Evolutionary conservation across 345 rosid species (phyloP).

Genomic region (Firmiana major): DNA sequence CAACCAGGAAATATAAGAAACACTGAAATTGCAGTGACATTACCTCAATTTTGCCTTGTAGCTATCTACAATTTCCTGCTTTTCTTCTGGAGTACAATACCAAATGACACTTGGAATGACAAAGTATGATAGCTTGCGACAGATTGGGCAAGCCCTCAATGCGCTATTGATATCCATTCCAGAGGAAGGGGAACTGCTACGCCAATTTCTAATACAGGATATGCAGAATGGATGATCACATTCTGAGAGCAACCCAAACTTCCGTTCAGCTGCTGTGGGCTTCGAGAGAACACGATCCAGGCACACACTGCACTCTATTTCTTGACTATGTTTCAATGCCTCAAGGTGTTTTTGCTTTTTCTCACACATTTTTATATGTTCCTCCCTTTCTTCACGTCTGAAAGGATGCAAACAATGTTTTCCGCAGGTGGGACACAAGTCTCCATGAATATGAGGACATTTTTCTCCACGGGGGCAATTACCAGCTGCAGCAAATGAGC

Average conservation of each 20-base stretch:
- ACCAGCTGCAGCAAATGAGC: slow-evolving; percentile 90
- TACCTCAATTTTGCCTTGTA: slow-evolving; percentile 92
- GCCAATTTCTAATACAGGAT: slow-evolving; percentile 79
- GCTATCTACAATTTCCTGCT: slow-evolving; percentile 65
- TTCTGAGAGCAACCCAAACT: slow-evolving; percentile 88
- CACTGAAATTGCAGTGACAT: not conserved
- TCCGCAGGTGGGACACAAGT: slow-evolving; percentile 75
- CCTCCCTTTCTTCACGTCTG: slow-evolving; percentile 73
- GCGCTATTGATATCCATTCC: slow-evolving; percentile 86
- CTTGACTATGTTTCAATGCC: slow-evolving; percentile 52
- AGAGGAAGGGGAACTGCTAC: slow-evolving; percentile 68
- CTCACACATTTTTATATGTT: slow-evolving; percentile 65
- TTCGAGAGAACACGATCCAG: slow-evolving; percentile 68
- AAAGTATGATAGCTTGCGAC: slow-evolving; percentile 92
- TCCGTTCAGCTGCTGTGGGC: slow-evolving; percentile 56
- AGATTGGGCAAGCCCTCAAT: slow-evolving; percentile 85
- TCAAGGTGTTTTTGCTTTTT: slow-evolving; percentile 61
- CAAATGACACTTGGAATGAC: slow-evolving; percentile 94
- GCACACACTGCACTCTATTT: slow-evolving; percentile 69
- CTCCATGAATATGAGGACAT: slow-evolving; percentile 90
- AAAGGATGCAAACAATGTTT: slow-evolving; percentile 88
- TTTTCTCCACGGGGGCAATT: slow-evolving; percentile 70
- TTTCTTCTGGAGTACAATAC: slow-evolving; percentile 79
- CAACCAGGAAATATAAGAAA: not conserved
- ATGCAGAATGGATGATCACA: slow-evolving; percentile 98